Base-by-base conservation (phyloP, 768 basidiomycete species). In the Leccinum broughii region DNA sequence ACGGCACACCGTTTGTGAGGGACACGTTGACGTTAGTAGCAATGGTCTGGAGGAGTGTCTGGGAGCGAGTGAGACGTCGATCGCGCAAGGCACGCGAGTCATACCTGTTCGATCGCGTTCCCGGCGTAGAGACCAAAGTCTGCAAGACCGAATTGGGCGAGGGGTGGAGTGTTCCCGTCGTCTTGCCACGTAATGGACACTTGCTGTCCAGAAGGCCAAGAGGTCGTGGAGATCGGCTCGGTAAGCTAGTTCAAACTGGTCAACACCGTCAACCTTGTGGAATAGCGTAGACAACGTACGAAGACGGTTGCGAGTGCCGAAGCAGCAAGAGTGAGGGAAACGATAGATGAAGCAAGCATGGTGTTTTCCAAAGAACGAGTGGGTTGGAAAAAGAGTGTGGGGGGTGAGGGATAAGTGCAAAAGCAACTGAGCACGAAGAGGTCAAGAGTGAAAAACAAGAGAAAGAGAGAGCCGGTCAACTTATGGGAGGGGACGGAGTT, bases 81-180 rank as follows among this genome's bases (percentile, higher is more conserved):
- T n/a, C 1, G n/a, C 52, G 17, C 7, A 10, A 22, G 13, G 13
- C 55, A 15, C n/a, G 48, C 8, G 20, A 1, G 39, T 62, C 74
- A 17, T 50, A 88, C 89, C 83, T 92, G 90, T 64, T 84, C 77
- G 11, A 68, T 72, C 32, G 79, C 74, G 68, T 83, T 89, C 48
- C 90, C 90, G 55, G 74, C 80, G 64, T 84, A 91, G 73, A 93
- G 80, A 37, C 79, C 82, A 44, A 90, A 75, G 49, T 71, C 76
- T 10, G 80, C 72, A 32, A 67, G 63, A 6, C 89, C 88, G 39
- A 87, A 88, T 4, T 77, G 58, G 13, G 72, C 56, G 51, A 91
- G 78, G 24, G 74, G 53, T 4, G 90, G 88, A 2, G 75, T 2
- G 0, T 26, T 54, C 55, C 78, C 78, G 58, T 81, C 77, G 50